phyloP scores from a whole-genome alignment of 148 eudicot species.

The Limonium bicolor region DNA sequence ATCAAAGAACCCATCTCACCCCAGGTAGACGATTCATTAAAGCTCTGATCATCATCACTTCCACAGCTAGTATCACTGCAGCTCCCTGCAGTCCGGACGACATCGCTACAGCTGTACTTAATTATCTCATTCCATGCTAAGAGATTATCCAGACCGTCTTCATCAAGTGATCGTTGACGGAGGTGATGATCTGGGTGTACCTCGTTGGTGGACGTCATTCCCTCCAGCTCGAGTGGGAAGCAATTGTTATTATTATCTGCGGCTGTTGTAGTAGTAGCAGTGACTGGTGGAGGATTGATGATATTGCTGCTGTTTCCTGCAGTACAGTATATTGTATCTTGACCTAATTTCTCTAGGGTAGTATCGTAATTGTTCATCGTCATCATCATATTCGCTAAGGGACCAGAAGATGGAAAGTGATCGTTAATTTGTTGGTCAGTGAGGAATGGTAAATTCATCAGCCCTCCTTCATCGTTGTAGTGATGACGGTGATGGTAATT shows the following conservation, averaged over 20 bases:
- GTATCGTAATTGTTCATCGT: not conserved
- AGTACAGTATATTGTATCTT: not conserved
- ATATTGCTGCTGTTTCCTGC: too few relatives aligned
- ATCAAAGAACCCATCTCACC: constrained; percentile 6
- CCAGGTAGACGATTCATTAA: not conserved
- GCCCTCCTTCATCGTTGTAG: too few relatives aligned
- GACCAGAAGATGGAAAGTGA: too few relatives aligned
- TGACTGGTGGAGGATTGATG: too few relatives aligned
- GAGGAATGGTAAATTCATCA: too few relatives aligned
- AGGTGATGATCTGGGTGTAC: constrained; percentile 1
- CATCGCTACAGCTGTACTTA: too few relatives aligned
- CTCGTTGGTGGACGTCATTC: not conserved
- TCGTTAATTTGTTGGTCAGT: too few relatives aligned
- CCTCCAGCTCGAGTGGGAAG: constrained; percentile 3
- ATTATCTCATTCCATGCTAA: not conserved
- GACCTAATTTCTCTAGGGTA: not conserved
- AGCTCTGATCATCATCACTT: not conserved
- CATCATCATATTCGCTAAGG: too few relatives aligned
- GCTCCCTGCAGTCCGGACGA: not conserved
- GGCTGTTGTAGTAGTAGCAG: too few relatives aligned
- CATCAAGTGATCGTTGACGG: not conserved
- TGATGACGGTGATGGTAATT: too few relatives aligned
- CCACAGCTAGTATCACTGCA: not conserved
- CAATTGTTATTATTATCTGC: too few relatives aligned
- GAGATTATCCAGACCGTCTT: constrained; percentile 1